Evolutionary conservation across 208 protist species (phyloP).

Genomic region (Vickermania ingenoplastis): DNA sequence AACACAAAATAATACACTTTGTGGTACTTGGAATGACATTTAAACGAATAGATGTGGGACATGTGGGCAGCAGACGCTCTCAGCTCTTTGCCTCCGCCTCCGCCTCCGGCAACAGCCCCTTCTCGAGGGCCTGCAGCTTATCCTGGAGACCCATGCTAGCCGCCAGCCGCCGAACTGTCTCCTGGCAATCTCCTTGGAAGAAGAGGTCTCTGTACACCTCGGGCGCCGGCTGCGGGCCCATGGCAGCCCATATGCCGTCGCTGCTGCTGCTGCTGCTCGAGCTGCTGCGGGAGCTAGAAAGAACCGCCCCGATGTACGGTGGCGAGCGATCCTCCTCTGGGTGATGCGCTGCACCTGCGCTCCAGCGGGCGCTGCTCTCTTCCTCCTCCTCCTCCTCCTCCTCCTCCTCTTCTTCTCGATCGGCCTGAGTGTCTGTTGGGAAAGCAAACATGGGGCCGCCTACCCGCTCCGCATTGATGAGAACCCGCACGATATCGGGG

Average conservation of each 20-base stretch:
- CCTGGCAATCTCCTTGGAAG: slow-evolving; percentile 74
- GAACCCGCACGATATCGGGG: slow-evolving; percentile 60
- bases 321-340: no score
- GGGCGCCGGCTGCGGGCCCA: slow-evolving; percentile 13
- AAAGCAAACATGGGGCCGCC: slow-evolving; percentile 66
- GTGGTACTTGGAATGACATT: no score
- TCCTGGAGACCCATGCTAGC: slow-evolving; percentile 33
- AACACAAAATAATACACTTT: no score
- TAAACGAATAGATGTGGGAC: no score
- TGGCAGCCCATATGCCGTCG: slow-evolving; percentile 50
- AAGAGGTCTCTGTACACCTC: slow-evolving; percentile 48
- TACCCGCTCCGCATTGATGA: slow-evolving; percentile 86
- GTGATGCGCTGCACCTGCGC: no score
- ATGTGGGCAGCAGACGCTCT: no score
- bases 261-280: slow-evolving; percentile 21
- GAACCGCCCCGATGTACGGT: no score
- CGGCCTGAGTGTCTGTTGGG: slow-evolving; percentile 20
- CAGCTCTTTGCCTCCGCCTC: no score
- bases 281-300: no score
- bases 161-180: slow-evolving; percentile 28
- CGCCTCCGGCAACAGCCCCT: neutral
- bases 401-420: neutral
- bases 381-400: neutral
- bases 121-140: slow-evolving; percentile 12
- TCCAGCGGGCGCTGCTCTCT: no score